Evolutionary conservation across 306 rosid genomes (phyloP).

Genomic region (Mimosa pudica): DNA sequence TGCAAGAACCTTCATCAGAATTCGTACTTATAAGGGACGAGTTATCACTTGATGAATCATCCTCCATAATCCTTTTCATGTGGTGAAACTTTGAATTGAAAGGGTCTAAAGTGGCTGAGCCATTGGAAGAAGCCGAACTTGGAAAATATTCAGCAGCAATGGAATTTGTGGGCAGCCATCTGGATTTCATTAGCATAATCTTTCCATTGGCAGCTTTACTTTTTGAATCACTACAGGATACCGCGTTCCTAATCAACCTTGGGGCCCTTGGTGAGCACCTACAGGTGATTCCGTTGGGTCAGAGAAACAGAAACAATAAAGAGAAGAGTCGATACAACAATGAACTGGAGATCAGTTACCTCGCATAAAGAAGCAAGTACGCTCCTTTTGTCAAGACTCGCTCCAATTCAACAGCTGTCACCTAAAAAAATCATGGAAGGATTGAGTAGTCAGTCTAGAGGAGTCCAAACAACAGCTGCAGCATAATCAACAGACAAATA

Average conservation of each 20-base stretch:
- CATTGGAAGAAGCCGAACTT: constrained; percentile 38
- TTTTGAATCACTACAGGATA: constrained; percentile 54
- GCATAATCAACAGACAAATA: neutral
- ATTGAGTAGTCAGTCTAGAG: constrained; percentile 15
- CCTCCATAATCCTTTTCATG: constrained; percentile 59
- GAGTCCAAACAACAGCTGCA: neutral
- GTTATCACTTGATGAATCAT: constrained; percentile 88
- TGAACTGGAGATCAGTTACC: constrained; percentile 50
- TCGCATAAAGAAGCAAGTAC: constrained; percentile 91
- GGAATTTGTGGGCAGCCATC: constrained; percentile 32
- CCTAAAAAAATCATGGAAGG: constrained; percentile 51
- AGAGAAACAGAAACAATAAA: constrained; percentile 26
- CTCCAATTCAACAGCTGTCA: constrained; percentile 70
- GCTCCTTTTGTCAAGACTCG: constrained; percentile 82
- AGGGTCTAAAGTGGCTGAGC: constrained; percentile 48
- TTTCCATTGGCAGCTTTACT: constrained; percentile 49
- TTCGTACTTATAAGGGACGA: constrained; percentile 78
- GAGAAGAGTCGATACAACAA: neutral
- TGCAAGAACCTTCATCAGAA: constrained; percentile 87
- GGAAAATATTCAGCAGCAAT: constrained; percentile 37
- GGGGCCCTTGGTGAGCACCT: constrained; percentile 98
- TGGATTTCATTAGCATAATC: constrained; percentile 43
- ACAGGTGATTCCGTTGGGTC: constrained; percentile 33
- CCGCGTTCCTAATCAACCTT: constrained; percentile 60
- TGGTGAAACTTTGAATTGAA: constrained; percentile 49